A percentile compares a stretch with the other conserved stretches of the same genome.
These are phyloP conservation scores for Acer saccharum DNA, from an alignment of 345 rosid genomes.

Conservation along the genomic window DNA sequence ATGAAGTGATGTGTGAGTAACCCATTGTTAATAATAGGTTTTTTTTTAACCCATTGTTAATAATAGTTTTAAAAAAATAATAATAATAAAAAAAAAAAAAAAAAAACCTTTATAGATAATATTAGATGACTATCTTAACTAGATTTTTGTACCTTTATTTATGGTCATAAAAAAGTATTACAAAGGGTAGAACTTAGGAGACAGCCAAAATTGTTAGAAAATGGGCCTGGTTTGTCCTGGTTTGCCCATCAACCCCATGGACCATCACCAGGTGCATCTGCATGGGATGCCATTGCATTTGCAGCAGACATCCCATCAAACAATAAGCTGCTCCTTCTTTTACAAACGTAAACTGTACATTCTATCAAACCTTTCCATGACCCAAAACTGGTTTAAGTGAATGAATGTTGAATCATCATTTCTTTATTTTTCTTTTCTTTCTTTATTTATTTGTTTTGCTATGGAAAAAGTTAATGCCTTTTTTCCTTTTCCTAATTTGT, in stretches of 20 bases:
- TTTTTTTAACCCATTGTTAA: too few species aligned
- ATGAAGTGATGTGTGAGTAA: too few species aligned
- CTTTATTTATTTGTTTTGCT: not conserved
- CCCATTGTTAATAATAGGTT: too few species aligned
- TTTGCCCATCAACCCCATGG: not conserved
- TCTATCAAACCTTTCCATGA: not conserved
- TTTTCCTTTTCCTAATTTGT: not conserved
- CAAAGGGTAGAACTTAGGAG: too few species aligned
- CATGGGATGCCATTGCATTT: not conserved
- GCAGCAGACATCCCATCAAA: not conserved
- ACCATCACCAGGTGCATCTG: not conserved
- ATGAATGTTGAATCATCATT: constrained; percentile 2
- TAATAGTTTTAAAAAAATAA: too few species aligned
- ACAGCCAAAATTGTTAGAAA: not conserved
- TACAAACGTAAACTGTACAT: not conserved
- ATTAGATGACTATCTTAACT: too few species aligned
- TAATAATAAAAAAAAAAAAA: too few species aligned
- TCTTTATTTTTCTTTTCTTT: too few species aligned
- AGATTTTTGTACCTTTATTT: too few species aligned
- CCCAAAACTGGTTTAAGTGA: not conserved
- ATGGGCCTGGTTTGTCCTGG: not conserved
- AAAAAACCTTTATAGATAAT: too few species aligned
- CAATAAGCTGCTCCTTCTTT: not conserved
- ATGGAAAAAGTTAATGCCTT: not conserved
- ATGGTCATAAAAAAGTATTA: too few species aligned